Evolutionary conservation across 2,329 filamentous ascomycete species (phyloP).

Genomic region (Ophiostoma pallidulum): DNA sequence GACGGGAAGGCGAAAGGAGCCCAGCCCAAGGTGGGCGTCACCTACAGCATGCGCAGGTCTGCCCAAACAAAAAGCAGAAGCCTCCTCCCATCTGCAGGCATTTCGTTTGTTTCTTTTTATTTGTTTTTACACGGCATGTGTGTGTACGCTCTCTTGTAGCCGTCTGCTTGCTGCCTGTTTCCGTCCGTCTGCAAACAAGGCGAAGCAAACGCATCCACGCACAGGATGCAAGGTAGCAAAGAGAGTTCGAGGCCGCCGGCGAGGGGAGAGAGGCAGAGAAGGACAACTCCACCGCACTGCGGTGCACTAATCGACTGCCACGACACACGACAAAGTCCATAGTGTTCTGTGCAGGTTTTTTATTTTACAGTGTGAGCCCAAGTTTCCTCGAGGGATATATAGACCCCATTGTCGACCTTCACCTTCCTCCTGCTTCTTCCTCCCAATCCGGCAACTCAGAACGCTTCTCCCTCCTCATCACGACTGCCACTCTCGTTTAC

Average conservation of each 20-base stretch:
- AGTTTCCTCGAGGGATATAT: constrained; percentile 11
- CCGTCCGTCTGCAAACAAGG: constrained; percentile 6
- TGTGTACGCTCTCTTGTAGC: constrained; percentile 1
- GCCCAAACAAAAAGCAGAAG: constrained; percentile 1
- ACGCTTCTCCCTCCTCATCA: background rate
- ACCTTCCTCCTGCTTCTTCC: background rate
- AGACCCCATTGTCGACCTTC: constrained; percentile 8
- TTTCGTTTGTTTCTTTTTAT: background rate
- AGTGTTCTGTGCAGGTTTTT: too few species aligned
- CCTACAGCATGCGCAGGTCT: background rate
- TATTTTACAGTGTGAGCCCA: constrained; percentile 13
- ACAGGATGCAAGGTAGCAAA: constrained; percentile 2
- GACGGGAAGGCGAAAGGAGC: too few species aligned
- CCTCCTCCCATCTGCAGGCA: background rate
- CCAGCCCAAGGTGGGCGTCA: background rate
- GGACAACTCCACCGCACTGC: constrained; percentile 11
- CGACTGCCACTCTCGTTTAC: too few species aligned
- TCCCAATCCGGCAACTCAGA: background rate
- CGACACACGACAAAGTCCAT: constrained; percentile 10
- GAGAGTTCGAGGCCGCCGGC: background rate
- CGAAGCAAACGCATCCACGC: constrained; percentile 1
- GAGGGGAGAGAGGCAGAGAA: too few species aligned
- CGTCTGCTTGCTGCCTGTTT: constrained; percentile 7
- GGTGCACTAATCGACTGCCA: constrained; percentile 13
- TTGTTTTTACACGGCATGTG: constrained; percentile 5